Evolutionary conservation across 352 stramenopile genomes (phyloP), one percentile per base, ranked within the genome.

Genomic region (Phytophthora sp.): DNA sequence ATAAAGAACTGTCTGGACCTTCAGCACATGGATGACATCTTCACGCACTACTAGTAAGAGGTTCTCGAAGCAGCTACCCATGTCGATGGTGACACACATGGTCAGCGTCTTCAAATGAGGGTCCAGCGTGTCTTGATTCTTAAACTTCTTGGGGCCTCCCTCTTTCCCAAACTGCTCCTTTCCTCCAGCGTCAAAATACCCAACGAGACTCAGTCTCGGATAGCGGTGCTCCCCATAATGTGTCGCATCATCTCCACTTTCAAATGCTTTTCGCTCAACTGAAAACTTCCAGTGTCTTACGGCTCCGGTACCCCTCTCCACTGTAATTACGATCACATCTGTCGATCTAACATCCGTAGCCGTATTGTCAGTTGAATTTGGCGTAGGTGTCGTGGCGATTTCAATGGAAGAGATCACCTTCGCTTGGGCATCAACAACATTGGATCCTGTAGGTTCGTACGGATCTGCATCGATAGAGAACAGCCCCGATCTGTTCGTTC

Each of bases 21-120:
- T 92, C 8, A 90, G 55, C n/a, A 90, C 81, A 39, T 92, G 74
- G 26, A 92, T 81, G 4, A 88, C 47, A 33, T 89, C 79, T 3
- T 74, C 63, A 15, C 70, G 72, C 21, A 87, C 55, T 6, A 89
- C 71, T 0, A 92, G 47, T 18, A 92, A 49, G 11, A 92, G 49
- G 3, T 69, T 84, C 49, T 90, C 84, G 1, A 57, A 57, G 44
- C 76, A 88, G 26, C 52, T 67, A 6, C 69, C 74, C 70, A 87
- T 88, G 23, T 88, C 69, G 18, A 90, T 69, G 18, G 55, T 57
- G n/a, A 90, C 70, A 38, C 69, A 89, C 23, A 90, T 63, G 7
- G 55, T 50, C 18, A 74, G 53, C 7, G 55, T 74, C 18, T 41
- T 73, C 9, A 70, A 59, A 21, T 23, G 53, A 26, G 49, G 69